A percentile compares a stretch with the other conserved stretches of the same genome.
Evolutionary conservation across 2,329 filamentous ascomycete species (phyloP).

Genomic region (Stachybotrys chlorohalonatus): DNA sequence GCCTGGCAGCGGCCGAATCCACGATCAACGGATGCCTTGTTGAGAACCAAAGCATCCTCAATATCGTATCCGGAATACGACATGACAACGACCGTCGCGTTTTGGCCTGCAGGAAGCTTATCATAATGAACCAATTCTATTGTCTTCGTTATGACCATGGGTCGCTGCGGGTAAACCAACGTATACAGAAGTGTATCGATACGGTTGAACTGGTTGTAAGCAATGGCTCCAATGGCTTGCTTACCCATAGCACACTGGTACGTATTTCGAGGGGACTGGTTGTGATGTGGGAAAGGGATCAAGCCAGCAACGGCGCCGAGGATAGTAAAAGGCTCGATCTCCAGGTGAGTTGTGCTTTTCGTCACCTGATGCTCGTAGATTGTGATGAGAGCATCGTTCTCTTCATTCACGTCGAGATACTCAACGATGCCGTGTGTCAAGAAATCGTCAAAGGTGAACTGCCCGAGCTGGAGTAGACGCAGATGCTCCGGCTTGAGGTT

Average conservation of each 20-base stretch:
- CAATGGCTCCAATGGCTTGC: slow-evolving; percentile 97
- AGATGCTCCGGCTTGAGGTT: slow-evolving; percentile 74
- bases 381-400: slow-evolving; percentile 91
- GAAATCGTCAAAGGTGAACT: slow-evolving; percentile 89
- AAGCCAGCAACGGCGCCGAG: slow-evolving; percentile 90
- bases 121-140: slow-evolving; percentile 97
- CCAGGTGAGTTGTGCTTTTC: slow-evolving; percentile 79
- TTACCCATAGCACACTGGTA: slow-evolving; percentile 99
- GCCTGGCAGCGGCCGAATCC: slow-evolving; percentile 96
- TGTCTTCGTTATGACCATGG: slow-evolving; percentile 94
- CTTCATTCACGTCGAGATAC: slow-evolving; percentile 96
- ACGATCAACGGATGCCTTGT: slow-evolving; percentile 90
- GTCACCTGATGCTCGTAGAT: slow-evolving; percentile 81
- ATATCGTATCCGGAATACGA: slow-evolving; percentile 99
- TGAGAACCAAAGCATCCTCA: slow-evolving; percentile 92
- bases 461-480: slow-evolving; percentile 71
- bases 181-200: slow-evolving; percentile 95
- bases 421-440: slow-evolving; percentile 83
- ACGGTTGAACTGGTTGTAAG: slow-evolving; percentile 94
- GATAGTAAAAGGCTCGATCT: slow-evolving; percentile 97
- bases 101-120: slow-evolving; percentile 92
- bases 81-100: slow-evolving; percentile 97
- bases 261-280: slow-evolving; percentile 96
- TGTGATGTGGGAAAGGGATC: slow-evolving; percentile 97
- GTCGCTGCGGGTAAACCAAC: slow-evolving; percentile 94